Conservation (phyloP, 495 filamentous ascomycete genomes). For the Endocarpon pusillum region DNA sequence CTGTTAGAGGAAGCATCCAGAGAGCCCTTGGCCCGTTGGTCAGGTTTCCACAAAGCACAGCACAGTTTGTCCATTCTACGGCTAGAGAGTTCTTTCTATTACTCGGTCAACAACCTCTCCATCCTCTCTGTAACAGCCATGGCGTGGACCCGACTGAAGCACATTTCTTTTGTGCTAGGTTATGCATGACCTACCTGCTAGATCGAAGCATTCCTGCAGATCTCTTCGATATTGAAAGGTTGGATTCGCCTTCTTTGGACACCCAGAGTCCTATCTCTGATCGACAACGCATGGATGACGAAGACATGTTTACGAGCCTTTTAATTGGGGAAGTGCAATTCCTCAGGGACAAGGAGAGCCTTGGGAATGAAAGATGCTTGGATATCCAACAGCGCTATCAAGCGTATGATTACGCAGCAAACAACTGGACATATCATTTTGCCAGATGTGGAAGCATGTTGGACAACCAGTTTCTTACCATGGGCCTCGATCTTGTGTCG, state of each 20-base stretch:
- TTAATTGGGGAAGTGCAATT: neutral
- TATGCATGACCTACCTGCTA: neutral
- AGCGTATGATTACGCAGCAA: neutral
- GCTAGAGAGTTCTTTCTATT: neutral
- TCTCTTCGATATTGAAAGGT: no score
- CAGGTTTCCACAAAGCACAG: neutral
- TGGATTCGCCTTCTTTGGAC: no score
- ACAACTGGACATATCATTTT: neutral
- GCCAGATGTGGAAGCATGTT: no score
- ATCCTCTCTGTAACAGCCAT: neutral
- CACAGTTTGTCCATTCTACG: neutral
- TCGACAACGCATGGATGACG: no score
- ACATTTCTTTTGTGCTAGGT: neutral
- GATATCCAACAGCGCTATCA: neutral
- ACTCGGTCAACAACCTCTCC: neutral
- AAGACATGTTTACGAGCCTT: no score
- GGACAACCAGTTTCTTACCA: no score
- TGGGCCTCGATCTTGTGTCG: neutral
- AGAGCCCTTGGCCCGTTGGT: neutral
- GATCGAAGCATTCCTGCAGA: no score
- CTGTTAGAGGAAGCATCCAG: neutral
- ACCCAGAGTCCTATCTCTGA: no score
- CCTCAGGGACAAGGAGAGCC: neutral
- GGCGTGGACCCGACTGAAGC: neutral
- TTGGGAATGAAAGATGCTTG: neutral